Evolutionary conservation across 2,329 filamentous ascomycete species (phyloP).

Genomic region (Botrytis squamosa): DNA sequence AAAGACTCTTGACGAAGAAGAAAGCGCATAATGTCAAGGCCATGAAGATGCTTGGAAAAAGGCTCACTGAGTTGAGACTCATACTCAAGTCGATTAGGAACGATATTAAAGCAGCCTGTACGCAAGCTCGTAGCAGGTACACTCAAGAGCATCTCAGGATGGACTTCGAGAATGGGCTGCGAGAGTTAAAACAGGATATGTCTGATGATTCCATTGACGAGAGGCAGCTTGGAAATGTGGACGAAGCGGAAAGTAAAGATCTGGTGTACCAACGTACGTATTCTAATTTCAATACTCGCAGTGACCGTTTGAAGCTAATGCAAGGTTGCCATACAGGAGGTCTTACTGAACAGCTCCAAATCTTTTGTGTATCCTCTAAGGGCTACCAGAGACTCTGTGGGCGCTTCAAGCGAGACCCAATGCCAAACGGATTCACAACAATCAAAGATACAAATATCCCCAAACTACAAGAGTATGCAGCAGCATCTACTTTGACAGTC

Average conservation of each 20-base stretch:
- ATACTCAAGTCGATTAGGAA: background rate
- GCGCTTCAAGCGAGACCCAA: background rate
- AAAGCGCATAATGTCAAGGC: too few relatives aligned
- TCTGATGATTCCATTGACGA: background rate
- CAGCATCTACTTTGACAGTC: background rate
- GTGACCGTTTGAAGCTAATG: background rate
- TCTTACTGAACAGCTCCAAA: too few relatives aligned
- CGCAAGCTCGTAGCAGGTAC: background rate
- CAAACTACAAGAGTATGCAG: background rate
- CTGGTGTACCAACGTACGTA: background rate
- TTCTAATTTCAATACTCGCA: too few relatives aligned
- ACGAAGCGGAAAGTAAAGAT: background rate
- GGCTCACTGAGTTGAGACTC: background rate
- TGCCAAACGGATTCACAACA: background rate
- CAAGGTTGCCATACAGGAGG: background rate
- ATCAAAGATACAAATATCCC: background rate
- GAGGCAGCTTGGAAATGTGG: background rate
- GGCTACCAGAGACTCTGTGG: background rate
- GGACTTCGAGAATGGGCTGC: constrained; percentile 4
- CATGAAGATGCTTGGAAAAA: too few relatives aligned
- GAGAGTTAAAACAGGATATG: background rate
- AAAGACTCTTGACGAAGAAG: too few relatives aligned
- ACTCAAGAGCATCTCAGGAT: background rate
- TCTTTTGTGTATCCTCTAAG: background rate
- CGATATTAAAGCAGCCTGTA: background rate